These are phyloP conservation scores for Phoma sp. DNA, from an alignment of 2,329 filamentous ascomycete genomes.

Conservation along the genomic window DNA sequence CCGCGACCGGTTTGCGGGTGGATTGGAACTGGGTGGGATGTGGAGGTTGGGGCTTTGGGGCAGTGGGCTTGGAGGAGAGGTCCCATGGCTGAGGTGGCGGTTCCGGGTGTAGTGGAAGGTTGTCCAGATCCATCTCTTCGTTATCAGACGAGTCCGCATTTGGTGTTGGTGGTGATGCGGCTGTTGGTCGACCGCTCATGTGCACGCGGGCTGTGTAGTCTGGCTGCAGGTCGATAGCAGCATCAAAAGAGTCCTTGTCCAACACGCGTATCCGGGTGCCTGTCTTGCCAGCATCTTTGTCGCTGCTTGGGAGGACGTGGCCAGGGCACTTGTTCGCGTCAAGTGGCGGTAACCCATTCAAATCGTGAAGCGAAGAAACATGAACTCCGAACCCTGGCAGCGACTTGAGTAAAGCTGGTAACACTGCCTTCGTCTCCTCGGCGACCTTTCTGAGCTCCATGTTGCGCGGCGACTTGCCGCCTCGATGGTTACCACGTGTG, in stretches of 20 bases:
- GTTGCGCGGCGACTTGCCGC: conserved; percentile 28
- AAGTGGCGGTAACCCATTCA: conserved; percentile 25
- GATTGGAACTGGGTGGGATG: background rate
- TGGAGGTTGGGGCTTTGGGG: background rate
- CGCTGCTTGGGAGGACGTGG: conserved; percentile 18
- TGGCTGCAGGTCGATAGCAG: conserved; percentile 36
- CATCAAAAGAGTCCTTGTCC: conserved; percentile 44
- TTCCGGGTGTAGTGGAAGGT: background rate
- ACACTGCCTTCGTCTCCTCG: conserved; percentile 31
- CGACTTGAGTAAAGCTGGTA: conserved; percentile 29
- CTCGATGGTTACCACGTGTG: conserved; percentile 18
- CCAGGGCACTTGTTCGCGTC: conserved; percentile 31
- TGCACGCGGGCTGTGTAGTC: conserved; percentile 21
- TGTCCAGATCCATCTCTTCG: conserved; percentile 8
- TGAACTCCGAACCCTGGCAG: conserved; percentile 26
- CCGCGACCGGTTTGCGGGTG: conserved; percentile 53
- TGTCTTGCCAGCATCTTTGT: conserved; percentile 23
- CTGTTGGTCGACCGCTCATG: background rate
- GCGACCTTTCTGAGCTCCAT: conserved; percentile 32
- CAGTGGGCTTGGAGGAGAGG: background rate
- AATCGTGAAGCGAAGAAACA: conserved; percentile 24
- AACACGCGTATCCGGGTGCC: conserved; percentile 39
- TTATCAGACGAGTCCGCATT: too few relatives aligned
- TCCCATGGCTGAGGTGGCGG: background rate
- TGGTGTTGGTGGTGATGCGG: background rate